phyloP scores from a whole-genome alignment of 345 rosid species.

The Rhizophora apiculata region DNA sequence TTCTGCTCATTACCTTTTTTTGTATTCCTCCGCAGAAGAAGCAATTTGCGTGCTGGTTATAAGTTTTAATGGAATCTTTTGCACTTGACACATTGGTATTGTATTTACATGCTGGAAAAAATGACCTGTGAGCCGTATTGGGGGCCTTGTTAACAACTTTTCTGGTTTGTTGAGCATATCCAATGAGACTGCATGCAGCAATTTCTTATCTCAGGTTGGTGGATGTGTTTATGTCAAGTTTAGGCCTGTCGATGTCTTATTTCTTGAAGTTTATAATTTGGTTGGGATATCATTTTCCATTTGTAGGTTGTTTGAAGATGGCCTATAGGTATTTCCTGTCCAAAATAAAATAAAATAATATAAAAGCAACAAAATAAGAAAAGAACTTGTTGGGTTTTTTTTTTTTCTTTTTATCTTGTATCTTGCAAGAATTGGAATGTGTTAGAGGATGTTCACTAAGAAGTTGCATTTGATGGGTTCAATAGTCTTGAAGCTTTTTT shows the following conservation, averaged over 20 bases:
- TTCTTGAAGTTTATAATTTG: background rate
- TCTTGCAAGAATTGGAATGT: background rate
- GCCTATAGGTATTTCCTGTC: background rate
- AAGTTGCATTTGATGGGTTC: background rate
- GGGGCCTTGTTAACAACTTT: conserved; percentile 40
- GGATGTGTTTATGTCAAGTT: background rate
- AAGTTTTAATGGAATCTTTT: background rate
- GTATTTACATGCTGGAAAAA: background rate
- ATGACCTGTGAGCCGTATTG: conserved; percentile 33
- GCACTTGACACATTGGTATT: background rate
- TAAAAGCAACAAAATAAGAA: too few species aligned
- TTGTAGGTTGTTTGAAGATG: background rate
- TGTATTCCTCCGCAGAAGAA: background rate
- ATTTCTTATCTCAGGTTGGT: conserved; percentile 47
- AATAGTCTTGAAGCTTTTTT: background rate
- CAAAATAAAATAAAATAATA: too few species aligned
- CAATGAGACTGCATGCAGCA: conserved; percentile 27
- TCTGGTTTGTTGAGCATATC: conserved; percentile 14
- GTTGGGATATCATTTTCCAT: too few species aligned
- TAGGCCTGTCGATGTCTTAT: background rate
- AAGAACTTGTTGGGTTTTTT: too few species aligned
- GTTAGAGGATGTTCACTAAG: background rate
- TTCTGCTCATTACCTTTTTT: background rate
- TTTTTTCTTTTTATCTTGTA: too few species aligned
- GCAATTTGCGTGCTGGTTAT: background rate